Percentiles rank a stretch among this genome's conserved stretches.
These are phyloP conservation scores for Phytopythium chamaehyphon DNA, from an alignment of 352 stramenopile genomes.

Conservation along the genomic window DNA sequence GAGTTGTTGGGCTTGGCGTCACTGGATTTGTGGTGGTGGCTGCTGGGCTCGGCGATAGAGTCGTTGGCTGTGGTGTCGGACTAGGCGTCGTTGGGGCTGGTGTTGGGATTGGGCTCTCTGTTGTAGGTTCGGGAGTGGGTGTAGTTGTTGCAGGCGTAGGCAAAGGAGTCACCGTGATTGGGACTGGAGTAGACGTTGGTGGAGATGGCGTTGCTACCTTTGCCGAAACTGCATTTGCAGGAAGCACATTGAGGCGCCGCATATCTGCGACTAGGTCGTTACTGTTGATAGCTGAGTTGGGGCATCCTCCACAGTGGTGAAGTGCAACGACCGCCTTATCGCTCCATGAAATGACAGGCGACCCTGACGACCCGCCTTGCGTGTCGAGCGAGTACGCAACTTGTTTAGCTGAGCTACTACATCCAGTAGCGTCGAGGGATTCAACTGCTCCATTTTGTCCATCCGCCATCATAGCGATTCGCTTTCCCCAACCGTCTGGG, in stretches of 20 bases:
- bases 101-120: slow-evolving; percentile 6
- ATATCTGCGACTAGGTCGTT: slow-evolving; percentile 57
- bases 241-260: slow-evolving; percentile 30
- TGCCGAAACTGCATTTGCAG: slow-evolving; percentile 22
- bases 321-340: slow-evolving; percentile 63
- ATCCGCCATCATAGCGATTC: slow-evolving; percentile 37
- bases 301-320: slow-evolving; percentile 59
- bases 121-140: slow-evolving; percentile 9
- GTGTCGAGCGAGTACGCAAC: slow-evolving; percentile 67
- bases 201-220: neutral
- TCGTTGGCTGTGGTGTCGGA: slow-evolving; percentile 13
- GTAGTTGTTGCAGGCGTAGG: neutral
- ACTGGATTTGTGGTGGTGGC: neutral
- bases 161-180: neutral
- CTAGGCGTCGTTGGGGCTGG: slow-evolving; percentile 5
- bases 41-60: slow-evolving; percentile 6
- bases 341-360: slow-evolving; percentile 37
- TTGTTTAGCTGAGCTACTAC: slow-evolving; percentile 27
- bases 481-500: slow-evolving; percentile 59
- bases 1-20: slow-evolving; percentile 5
- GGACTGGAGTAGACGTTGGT: neutral
- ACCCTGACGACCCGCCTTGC: slow-evolving; percentile 55
- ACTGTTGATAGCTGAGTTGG: slow-evolving; percentile 58
- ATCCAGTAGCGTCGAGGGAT: slow-evolving; percentile 32
- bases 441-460: slow-evolving; percentile 17